phyloP scores from a whole-genome alignment of 2,329 filamentous ascomycete species.

The Fusarium fracticaudum region DNA sequence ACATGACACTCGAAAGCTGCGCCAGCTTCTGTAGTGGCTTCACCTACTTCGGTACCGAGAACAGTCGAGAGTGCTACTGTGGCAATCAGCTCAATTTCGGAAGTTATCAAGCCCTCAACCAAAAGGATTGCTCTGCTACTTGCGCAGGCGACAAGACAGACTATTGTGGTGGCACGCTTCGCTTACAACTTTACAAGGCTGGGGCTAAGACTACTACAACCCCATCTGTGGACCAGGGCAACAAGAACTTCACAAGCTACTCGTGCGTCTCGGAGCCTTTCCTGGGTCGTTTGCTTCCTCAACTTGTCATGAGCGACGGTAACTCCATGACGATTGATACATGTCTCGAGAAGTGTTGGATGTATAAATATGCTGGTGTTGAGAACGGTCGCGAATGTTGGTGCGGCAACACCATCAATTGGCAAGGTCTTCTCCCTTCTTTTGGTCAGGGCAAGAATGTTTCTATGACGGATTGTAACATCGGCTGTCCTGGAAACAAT shows the following conservation, averaged over 20 bases:
- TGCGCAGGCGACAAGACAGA: conserved; percentile 47
- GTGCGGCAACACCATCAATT: conserved; percentile 48
- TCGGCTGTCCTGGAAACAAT: conserved; percentile 48
- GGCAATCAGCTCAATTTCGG: conserved; percentile 46
- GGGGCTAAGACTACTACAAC: conserved; percentile 15
- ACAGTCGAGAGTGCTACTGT: conserved; percentile 53
- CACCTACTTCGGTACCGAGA: conserved; percentile 48
- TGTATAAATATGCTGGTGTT: conserved; percentile 49
- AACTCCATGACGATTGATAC: conserved; percentile 47
- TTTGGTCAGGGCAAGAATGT: conserved; percentile 44
- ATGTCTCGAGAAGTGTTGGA: conserved; percentile 47
- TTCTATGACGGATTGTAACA: conserved; percentile 45
- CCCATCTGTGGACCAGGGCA: conserved; percentile 46
- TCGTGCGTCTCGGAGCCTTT: conserved; percentile 49
- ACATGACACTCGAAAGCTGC: conserved; percentile 50
- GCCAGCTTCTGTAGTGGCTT: conserved; percentile 44
- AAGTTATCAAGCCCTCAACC: conserved; percentile 41
- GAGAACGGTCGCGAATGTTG: conserved; percentile 53
- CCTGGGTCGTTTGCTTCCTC: conserved; percentile 45
- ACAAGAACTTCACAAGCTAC: conserved; percentile 51
- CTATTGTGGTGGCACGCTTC: conserved; percentile 49
- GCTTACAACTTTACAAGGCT: conserved; percentile 47
- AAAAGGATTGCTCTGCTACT: conserved; percentile 47
- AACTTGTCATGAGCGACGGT: conserved; percentile 44
- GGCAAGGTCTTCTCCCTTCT: conserved; percentile 35